Evolutionary conservation across 177 flowering plant genomes (phyloP), one percentile per base, ranked within the genome.

Genomic region (Tripterygium wilfordii): DNA sequence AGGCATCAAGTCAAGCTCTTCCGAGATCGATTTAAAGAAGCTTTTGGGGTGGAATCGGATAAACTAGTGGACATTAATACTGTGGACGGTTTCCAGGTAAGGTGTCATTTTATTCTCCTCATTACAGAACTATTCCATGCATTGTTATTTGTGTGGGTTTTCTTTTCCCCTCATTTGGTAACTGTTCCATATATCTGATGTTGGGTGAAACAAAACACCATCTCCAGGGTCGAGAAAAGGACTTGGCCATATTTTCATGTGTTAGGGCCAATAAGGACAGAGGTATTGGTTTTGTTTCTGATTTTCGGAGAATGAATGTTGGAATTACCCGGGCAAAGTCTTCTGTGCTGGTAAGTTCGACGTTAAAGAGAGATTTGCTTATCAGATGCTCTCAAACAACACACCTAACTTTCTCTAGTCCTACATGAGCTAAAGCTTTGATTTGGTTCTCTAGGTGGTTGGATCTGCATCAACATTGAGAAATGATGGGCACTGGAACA

Each of bases 211-310:
- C n/a, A n/a, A n/a, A n/a, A n/a, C n/a, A n/a, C n/a, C n/a, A n/a
- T n/a, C n/a, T n/a, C 30, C 71, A 88, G 97, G 98, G 98, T 10
- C 78, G 99, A 12, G 99, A 92, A 57, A 92, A 89, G 58, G 97
- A 84, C 65, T 85, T 89, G 45, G 96, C 84, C 12, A 89, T 92
- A 20, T 89, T 92, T 60, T 89, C 96, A n/a, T 86, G 97, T 70
- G 97, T 89, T 19, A 74, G 99, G 59, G 80, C 99, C 23, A 92
- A 62, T 60, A 42, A 69, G 56, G 74, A 72, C 42, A 63, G 56
- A 54, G 69, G 82, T 25, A 89, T 92, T 38, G 99, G 99, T 1
- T 92, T 92, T 70, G 72, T 92, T 6, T 56, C 79, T 32, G 89
- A 92, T 65, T 80, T 56, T 53, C 75, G 96, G 32, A 68, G 97